Evolutionary conservation across 306 rosid genomes (phyloP), one percentile per base, ranked within the genome.

Genomic region (Quercus rubra): DNA sequence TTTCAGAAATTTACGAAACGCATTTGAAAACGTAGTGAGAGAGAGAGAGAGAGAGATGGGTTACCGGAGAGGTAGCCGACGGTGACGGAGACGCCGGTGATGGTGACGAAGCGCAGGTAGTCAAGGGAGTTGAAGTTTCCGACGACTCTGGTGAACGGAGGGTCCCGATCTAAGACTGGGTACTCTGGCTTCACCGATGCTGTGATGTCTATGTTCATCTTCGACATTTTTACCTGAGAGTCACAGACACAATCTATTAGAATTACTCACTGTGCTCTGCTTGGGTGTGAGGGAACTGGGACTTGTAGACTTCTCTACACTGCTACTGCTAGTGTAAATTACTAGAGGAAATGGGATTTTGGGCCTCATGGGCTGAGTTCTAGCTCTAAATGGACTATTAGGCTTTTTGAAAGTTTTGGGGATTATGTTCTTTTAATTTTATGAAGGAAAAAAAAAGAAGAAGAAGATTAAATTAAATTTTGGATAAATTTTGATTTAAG

Each of bases 61-160:
- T 2, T 13, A 87, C 97, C 98, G 35, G 98, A 92, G 78, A 94
- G 98, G 73, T 94, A 94, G 70, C 98, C 97, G 75, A 94, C 96
- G 88, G 97, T 88, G 83, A 94, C 98, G 81, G 98, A 92, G 73
- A 92, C 85, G 78, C 98, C 98, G 79, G 98, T 84, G 85, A 94
- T 86, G 84, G 97, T 92, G 78, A 81, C 81, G 81, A 94, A 92
- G 17, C 98, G 96, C 80, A 94, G 89, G 78, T 92, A 94, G 52
- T 94, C 98, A 74, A 94, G 96, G 76, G 89, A 79, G 82, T 77
- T 89, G 87, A 94, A 94, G 83, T 92, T 94, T 6, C 93, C 92
- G 61, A 94, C 96, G 31, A 92, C 98, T 58, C 75, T 92, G 81
- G 97, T 87, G 84, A 94, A 92, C 1, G 98, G 97, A 86, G 98